phyloP scores from a whole-genome alignment of 2,329 filamentous ascomycete species.

The Lachnellula hyalina region DNA sequence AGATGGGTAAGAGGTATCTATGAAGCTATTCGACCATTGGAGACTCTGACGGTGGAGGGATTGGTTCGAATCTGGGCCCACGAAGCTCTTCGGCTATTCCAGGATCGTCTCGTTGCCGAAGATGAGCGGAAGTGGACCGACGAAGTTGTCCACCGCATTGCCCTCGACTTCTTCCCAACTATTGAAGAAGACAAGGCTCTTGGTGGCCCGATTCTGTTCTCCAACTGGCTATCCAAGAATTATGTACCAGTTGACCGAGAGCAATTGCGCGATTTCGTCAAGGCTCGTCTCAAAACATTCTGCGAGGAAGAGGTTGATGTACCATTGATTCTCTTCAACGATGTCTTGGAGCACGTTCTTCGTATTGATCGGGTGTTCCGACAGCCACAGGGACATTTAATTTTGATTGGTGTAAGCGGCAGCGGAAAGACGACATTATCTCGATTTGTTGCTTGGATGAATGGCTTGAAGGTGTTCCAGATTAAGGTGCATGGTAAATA shows the following conservation, averaged over 20 bases:
- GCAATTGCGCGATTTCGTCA: conserved; percentile 92
- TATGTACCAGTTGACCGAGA: conserved; percentile 96
- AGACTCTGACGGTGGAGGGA: conserved; percentile 82
- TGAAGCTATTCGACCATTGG: conserved; percentile 89
- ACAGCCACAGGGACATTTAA: conserved; percentile 95
- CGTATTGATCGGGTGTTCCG: conserved; percentile 98
- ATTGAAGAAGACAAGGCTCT: conserved; percentile 87
- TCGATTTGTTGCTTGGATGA: conserved; percentile 99
- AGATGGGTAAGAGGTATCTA: conserved; percentile 97
- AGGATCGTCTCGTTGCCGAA: conserved; percentile 91
- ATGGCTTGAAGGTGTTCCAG: conserved; percentile 96
- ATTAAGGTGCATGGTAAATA: conserved; percentile 99
- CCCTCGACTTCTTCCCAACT: conserved; percentile 88
- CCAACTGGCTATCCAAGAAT: conserved; percentile 98
- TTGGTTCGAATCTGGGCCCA: conserved; percentile 97
- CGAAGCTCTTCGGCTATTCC: conserved; percentile 91
- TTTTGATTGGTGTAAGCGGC: conserved; percentile 96
- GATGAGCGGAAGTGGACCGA: conserved; percentile 95
- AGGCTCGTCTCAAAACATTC: conserved; percentile 94
- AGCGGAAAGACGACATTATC: conserved; percentile 98
- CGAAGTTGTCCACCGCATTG: conserved; percentile 78
- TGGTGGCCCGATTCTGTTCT: conserved; percentile 91
- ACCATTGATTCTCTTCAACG: conserved; percentile 97
- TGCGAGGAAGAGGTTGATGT: conserved; percentile 99
- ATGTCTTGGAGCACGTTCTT: conserved; percentile 94